Base-by-base conservation (phyloP, 176 grass and related monocot genomes). In the Oryza glumipatula region DNA sequence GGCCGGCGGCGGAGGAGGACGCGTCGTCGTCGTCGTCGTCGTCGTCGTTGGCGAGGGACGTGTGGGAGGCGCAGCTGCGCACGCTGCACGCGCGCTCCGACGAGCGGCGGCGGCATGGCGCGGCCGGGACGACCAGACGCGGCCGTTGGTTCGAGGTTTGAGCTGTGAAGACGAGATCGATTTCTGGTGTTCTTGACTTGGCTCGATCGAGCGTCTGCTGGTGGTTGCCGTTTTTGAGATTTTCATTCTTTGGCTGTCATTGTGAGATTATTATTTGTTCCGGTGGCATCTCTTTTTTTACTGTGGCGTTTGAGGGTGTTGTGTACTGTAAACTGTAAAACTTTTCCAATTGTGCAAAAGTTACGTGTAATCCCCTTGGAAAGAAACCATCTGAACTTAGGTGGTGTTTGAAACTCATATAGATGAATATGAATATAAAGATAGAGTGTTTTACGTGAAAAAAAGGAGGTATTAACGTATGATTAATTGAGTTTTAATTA, bases 51-150 rank as follows among this genome's bases (percentile, higher is more conserved):
- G 7, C 63, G 1, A 89, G 84, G 67, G 89, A 85, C 46, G 81
- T 85, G 21, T 94, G 89, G 89, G 89, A 91, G 87, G 71, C 73
- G 21, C 92, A 94, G 87, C 73, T 91, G 7, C 10, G 64, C 58
- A 73, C 22, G 38, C 84, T 94, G 26, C 82, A 38, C 9, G 83
- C 11, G 17, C 65, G 84, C 28, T 91, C 89, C 54, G 54, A 58
- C 1, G 81, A 81, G 21, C 19, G 13, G 16, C 19, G 13, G 16
- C 67, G 79, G 68, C 72, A 88, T 24, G 81, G 15, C 33, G 76
- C 76, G 21, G 74, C 61, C 80, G 36, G n/a, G 43, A 58, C 1
- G 43, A 9, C 6, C 2, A 58, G 19, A 58, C 54, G 52, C 14
- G 39, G 69, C 38, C 35, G 48, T 28, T 36, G 80, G 80, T 73